Percentiles rank a stretch among this genome's conserved stretches.
Conservation (phyloP, 164 flowering plant genomes). For the Macadamia tetraphylla region DNA sequence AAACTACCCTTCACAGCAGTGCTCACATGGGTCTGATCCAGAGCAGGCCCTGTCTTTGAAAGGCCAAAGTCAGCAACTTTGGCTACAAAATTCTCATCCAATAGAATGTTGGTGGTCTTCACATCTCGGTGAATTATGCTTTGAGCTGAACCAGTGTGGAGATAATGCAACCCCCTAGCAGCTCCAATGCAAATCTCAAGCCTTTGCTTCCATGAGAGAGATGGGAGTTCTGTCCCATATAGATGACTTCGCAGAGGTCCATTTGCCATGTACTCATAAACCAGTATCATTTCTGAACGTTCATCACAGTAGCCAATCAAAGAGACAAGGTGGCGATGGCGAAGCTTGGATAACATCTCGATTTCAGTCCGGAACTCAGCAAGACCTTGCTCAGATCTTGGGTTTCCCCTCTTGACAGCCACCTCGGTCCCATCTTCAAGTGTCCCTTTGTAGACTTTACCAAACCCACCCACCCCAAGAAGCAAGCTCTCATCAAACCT, state of each 20-base stretch:
- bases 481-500: constrained; percentile 17
- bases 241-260: constrained; percentile 25
- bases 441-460: constrained; percentile 23
- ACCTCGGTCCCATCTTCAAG: constrained; percentile 20
- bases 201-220: constrained; percentile 28
- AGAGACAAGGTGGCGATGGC: constrained; percentile 26
- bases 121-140: constrained; percentile 25
- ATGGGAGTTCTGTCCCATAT: constrained; percentile 20
- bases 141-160: constrained; percentile 24
- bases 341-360: constrained; percentile 23
- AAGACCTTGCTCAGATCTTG: constrained; percentile 21
- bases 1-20: constrained; percentile 24
- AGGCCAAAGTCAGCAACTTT: constrained; percentile 26
- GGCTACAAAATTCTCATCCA: constrained; percentile 20
- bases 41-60: constrained; percentile 22
- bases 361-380: constrained; percentile 24
- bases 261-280: constrained; percentile 25
- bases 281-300: constrained; percentile 22
- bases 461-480: constrained; percentile 24
- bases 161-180: constrained; percentile 27
- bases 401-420: constrained; percentile 23
- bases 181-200: constrained; percentile 27
- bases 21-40: constrained; percentile 26
- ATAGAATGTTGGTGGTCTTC: constrained; percentile 21
- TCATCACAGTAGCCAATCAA: constrained; percentile 26